Evolutionary conservation across 805 yeast genomes (phyloP).

Genomic region (Metschnikowia similis): DNA sequence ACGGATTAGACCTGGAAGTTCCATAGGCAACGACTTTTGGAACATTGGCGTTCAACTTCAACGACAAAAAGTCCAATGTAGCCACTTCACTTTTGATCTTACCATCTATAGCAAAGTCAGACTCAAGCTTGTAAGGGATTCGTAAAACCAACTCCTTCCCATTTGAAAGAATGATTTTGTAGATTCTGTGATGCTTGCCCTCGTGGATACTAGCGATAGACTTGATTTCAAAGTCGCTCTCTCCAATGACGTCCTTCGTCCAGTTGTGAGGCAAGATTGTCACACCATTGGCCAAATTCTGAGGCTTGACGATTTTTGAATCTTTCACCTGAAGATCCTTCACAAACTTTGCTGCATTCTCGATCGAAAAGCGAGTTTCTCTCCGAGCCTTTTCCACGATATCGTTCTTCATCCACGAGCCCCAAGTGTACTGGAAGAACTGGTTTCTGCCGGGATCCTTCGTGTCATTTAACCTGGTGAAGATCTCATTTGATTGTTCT

Average conservation of each 20-base stretch:
- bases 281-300: conserved; percentile 41
- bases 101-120: conserved; percentile 59
- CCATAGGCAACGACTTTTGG: conserved; percentile 75
- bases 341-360: conserved; percentile 62
- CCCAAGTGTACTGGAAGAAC: conserved; percentile 90
- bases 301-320: conserved; percentile 25
- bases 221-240: conserved; percentile 43
- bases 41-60: conserved; percentile 61
- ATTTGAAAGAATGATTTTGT: conserved; percentile 62
- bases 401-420: conserved; percentile 87
- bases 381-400: conserved; percentile 68
- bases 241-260: conserved; percentile 40
- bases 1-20: conserved; percentile 52
- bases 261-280: conserved; percentile 48
- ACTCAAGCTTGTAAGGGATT: conserved; percentile 76
- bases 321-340: conserved; percentile 39
- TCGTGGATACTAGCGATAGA: conserved; percentile 84
- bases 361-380: conserved; percentile 74
- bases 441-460: conserved; percentile 63
- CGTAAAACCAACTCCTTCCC: conserved; percentile 67
- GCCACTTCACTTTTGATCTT: conserved; percentile 89
- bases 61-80: conserved; percentile 74
- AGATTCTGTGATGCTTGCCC: conserved; percentile 90
- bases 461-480: conserved; percentile 55
- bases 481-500: conserved; percentile 34